Conservation (phyloP, 345 rosid genomes). For the Hypericum androsaemum region DNA sequence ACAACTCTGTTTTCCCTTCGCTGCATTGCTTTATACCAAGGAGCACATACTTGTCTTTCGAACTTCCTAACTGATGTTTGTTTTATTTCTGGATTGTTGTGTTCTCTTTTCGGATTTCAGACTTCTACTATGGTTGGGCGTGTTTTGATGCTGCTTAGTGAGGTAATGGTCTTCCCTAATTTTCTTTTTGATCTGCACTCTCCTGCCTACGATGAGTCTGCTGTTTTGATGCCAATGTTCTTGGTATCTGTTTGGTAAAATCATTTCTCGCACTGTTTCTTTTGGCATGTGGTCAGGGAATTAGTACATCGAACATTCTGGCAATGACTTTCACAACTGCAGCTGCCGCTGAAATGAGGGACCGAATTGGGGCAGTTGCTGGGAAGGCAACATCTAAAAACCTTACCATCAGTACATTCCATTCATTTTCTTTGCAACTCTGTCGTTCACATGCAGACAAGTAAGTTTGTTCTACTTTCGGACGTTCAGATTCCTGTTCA, state of each 20-base stretch:
- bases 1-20: constrained; percentile 3
- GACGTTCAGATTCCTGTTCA: constrained; percentile 2
- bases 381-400: constrained; percentile 80
- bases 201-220: neutral
- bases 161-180: constrained; percentile 36
- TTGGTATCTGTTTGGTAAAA: constrained; percentile 1
- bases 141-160: constrained; percentile 52
- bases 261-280: neutral
- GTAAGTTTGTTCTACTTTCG: constrained; percentile 30
- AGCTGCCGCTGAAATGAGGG: constrained; percentile 93
- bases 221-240: neutral
- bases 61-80: constrained; percentile 4
- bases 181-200: neutral
- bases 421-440: constrained; percentile 86
- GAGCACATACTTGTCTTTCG: constrained; percentile 2
- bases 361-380: constrained; percentile 60
- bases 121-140: constrained; percentile 99
- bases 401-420: constrained; percentile 81
- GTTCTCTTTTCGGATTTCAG: constrained; percentile 30
- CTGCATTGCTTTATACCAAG: neutral
- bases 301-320: constrained; percentile 68
- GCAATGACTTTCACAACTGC: constrained; percentile 99
- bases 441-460: constrained; percentile 91
- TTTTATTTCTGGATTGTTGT: constrained; percentile 3
- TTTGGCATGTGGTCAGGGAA: constrained; percentile 44